Evolutionary conservation across 352 stramenopile species (phyloP).

Genomic region (Peronospora destructor): DNA sequence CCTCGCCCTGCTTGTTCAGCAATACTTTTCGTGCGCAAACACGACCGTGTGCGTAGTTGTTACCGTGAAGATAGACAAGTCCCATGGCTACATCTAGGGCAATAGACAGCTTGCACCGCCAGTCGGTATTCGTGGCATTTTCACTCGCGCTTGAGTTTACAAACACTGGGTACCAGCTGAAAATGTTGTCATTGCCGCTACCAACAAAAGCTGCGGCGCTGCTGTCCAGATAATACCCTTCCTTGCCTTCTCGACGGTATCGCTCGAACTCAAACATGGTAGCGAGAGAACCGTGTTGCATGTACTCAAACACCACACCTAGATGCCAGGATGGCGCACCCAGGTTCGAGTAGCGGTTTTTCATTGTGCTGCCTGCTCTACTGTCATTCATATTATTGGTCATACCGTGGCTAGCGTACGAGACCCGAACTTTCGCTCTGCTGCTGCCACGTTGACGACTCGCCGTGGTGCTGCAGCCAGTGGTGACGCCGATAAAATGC

Average conservation of each 20-base stretch:
- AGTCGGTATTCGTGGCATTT: constrained; percentile 44
- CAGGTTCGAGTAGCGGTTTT: constrained; percentile 27
- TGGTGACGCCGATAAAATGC: constrained; percentile 74
- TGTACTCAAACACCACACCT: constrained; percentile 71
- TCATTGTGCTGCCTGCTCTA: constrained; percentile 7
- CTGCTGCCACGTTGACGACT: constrained; percentile 28
- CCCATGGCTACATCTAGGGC: constrained; percentile 76
- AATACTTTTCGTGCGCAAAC: constrained; percentile 61
- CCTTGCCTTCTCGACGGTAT: constrained; percentile 48
- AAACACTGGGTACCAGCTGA: constrained; percentile 47
- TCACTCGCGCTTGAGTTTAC: constrained; percentile 28
- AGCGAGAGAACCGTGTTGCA: constrained; percentile 56
- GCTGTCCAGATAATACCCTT: constrained; percentile 30
- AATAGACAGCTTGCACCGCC: constrained; percentile 69
- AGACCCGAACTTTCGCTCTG: constrained; percentile 3
- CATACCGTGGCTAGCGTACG: constrained; percentile 15
- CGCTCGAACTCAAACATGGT: constrained; percentile 53
- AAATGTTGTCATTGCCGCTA: constrained; percentile 42
- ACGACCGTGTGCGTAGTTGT: constrained; percentile 51
- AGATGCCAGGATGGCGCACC: constrained; percentile 48
- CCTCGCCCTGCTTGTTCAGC: constrained; percentile 65
- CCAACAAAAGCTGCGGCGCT: constrained; percentile 29
- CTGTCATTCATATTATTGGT: constrained; percentile 23
- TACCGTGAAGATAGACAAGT: constrained; percentile 65
- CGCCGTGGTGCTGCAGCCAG: constrained; percentile 35